Base-by-base conservation (phyloP, 2,329 filamentous ascomycete species). In the Grosmannia penicillata region DNA sequence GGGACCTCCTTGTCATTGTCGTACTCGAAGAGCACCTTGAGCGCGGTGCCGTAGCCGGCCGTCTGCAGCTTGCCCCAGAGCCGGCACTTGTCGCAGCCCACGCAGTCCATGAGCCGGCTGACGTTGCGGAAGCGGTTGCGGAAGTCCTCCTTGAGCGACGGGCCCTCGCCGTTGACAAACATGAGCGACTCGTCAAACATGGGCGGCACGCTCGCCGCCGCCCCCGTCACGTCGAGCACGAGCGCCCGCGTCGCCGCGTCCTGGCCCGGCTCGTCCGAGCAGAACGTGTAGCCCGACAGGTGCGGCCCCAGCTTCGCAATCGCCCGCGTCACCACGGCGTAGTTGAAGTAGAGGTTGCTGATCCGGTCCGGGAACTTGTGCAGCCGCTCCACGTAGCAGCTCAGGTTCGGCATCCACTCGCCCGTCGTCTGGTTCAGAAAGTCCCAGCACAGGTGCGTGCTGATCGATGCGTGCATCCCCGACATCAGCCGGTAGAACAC, bases 301-400 rank as follows among this genome's bases (percentile, higher is more conserved):
- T 87, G 79, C 19, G 83, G 82, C 11, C 81, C 82, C 8, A 96
- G 72, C 61, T 98, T 98, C 38, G 84, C 82, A 29, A 96, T 73
- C 11, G 91, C 91, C 36, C 91, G 82, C 21, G 89, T 81, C 29
- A 98, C 70, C n/a, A 98, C 71, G 1, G 91, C 91, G 54, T 94
- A 98, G 71, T 98, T 96, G 66, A 98, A 98, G 65, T 98, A 98
- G 36, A 98, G 70, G 58, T 98, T 98, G 48, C 87, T 91, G 53
- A 98, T 82, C 43, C 89, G 82, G 49, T 98, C 91, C 0, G 89
- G 85, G 55, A 82, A 75, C 18, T 70, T 66, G 57, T 94, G 83
- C 14, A 98, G 71, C n/a, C 91, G 77, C 25, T 77, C 65, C 53
- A 82, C 76, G 68, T 94, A 98, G 66, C 91, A 98, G 45, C 77